These are phyloP conservation scores for Acanthamoeba healyi DNA, from an alignment of 208 protist species.

Conservation along the genomic window DNA sequence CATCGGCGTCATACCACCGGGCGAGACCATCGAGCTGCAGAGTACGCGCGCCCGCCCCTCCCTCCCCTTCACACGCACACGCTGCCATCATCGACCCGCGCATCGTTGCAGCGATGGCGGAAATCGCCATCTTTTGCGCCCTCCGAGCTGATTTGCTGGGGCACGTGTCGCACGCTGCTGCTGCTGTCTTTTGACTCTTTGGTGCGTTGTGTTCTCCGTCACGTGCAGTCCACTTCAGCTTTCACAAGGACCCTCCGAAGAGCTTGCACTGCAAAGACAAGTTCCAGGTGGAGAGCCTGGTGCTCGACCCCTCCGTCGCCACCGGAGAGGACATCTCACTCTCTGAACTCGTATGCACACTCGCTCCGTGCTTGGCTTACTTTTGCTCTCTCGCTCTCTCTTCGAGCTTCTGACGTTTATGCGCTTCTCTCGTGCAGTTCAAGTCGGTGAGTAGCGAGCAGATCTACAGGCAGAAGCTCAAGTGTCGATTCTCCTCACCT, in stretches of 20 bases:
- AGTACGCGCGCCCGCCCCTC: constrained; percentile 24
- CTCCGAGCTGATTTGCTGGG: background rate
- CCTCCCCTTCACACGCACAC: no score
- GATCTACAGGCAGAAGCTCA: constrained; percentile 72
- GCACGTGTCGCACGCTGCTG: background rate
- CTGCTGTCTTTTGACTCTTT: background rate
- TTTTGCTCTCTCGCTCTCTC: background rate
- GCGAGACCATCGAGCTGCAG: constrained; percentile 79
- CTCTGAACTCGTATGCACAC: constrained; percentile 24
- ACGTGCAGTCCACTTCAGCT: constrained; percentile 69
- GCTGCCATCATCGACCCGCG: no score
- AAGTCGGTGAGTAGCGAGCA: constrained; percentile 7
- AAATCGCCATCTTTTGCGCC: background rate
- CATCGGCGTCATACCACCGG: constrained; percentile 79
- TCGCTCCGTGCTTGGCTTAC: background rate
- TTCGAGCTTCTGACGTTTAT: no score
- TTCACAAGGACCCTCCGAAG: constrained; percentile 75
- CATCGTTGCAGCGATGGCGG: no score
- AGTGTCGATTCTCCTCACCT: constrained; percentile 69
- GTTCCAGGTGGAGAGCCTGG: constrained; percentile 69
- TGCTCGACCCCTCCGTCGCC: constrained; percentile 19
- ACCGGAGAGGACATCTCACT: constrained; percentile 60
- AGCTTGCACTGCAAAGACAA: constrained; percentile 77
- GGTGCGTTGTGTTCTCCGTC: background rate
- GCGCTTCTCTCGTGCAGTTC: background rate